Conservation (phyloP, 805 yeast species). For the Suhomyces prunicola region DNA sequence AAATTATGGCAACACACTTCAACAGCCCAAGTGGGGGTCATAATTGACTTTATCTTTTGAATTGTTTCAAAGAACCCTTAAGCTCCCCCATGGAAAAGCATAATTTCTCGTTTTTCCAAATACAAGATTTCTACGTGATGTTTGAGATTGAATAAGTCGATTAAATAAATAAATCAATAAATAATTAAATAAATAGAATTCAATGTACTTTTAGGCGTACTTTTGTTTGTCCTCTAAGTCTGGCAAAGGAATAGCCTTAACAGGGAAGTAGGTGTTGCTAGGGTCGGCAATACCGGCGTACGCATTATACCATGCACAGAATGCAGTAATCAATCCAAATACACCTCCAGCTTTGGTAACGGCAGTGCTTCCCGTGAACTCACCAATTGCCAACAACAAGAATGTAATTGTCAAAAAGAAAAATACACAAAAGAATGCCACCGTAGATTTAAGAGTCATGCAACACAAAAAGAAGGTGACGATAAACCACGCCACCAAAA, state of each 20-base stretch:
- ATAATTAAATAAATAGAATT: background rate
- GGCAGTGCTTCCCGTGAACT: constrained; percentile 22
- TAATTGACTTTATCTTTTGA: background rate
- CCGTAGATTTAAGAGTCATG: constrained; percentile 42
- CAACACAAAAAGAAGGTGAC: constrained; percentile 41
- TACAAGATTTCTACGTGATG: background rate
- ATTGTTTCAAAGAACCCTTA: background rate
- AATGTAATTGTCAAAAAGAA: constrained; percentile 41
- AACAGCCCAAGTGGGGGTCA: background rate
- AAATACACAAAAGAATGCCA: constrained; percentile 40
- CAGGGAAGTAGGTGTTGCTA: constrained; percentile 59
- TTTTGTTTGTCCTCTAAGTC: constrained; percentile 16
- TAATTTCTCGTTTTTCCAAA: too few species aligned
- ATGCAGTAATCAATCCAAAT: constrained; percentile 41
- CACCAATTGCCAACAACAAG: constrained; percentile 38
- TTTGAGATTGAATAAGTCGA: background rate
- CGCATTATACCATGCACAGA: constrained; percentile 45
- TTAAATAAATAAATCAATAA: background rate
- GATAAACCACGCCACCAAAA: constrained; percentile 42
- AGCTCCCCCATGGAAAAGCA: background rate
- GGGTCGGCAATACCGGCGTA: constrained; percentile 51
- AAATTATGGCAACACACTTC: background rate
- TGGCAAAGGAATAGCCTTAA: constrained; percentile 53
- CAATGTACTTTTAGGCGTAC: background rate
- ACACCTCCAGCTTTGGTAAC: constrained; percentile 43